A percentile compares a stretch with the other conserved stretches of the same genome.
Conservation (phyloP, 257 asterid species). For the Scutellaria minor region DNA sequence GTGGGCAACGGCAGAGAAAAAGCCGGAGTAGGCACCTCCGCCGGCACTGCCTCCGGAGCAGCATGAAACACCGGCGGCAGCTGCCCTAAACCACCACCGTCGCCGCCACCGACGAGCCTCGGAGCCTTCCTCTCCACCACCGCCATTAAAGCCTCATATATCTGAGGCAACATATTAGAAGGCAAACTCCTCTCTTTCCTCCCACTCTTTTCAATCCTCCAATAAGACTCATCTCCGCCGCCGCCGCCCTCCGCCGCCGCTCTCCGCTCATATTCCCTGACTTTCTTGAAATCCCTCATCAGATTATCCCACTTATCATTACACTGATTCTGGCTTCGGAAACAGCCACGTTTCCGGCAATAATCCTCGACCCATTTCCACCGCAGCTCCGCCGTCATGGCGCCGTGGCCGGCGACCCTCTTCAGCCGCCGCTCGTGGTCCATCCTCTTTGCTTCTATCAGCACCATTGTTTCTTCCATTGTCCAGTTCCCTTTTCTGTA, state of each 20-base stretch:
- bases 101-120: not conserved
- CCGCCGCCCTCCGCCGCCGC: slow-evolving; percentile 29
- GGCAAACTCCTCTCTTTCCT: slow-evolving; percentile 81
- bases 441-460: slow-evolving; percentile 86
- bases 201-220: slow-evolving; percentile 77
- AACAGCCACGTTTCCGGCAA: slow-evolving; percentile 78
- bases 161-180: slow-evolving; percentile 76
- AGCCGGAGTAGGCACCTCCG: slow-evolving; percentile 30
- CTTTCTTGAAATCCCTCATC: slow-evolving; percentile 93
- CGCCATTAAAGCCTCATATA: slow-evolving; percentile 70
- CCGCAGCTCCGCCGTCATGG: slow-evolving; percentile 79
- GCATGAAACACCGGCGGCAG: slow-evolving; percentile 33
- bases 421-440: slow-evolving; percentile 84
- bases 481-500: slow-evolving; percentile 97
- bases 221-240: slow-evolving; percentile 50
- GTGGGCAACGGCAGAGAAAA: slow-evolving; percentile 52
- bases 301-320: slow-evolving; percentile 96
- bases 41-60: slow-evolving; percentile 7
- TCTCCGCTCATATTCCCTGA: slow-evolving; percentile 68
- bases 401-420: slow-evolving; percentile 52
- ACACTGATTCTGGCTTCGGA: slow-evolving; percentile 92
- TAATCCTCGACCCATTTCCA: slow-evolving; percentile 99
- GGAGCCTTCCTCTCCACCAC: slow-evolving; percentile 65
- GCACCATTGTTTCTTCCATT: slow-evolving; percentile 77
- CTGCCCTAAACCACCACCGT: not conserved